phyloP scores from a whole-genome alignment of 306 rosid species.

The Dryas drummondii region DNA sequence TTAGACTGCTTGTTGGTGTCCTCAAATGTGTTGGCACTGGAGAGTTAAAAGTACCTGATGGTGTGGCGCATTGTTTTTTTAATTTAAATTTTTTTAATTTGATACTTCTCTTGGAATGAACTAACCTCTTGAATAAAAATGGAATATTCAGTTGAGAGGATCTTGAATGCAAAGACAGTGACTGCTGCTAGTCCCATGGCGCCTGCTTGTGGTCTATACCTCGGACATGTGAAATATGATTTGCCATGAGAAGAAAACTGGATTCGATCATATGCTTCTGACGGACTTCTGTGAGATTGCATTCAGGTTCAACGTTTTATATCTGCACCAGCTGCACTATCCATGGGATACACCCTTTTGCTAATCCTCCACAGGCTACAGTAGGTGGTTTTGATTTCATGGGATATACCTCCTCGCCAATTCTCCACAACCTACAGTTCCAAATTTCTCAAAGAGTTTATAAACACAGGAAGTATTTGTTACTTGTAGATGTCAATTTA shows the following conservation, averaged over 20 bases:
- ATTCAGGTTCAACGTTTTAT: background rate
- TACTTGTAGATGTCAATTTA: background rate
- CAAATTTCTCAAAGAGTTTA: background rate
- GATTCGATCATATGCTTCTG: background rate
- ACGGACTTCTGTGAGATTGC: background rate
- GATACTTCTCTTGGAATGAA: background rate
- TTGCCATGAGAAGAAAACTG: slow-evolving; percentile 32
- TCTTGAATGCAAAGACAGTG: slow-evolving; percentile 69
- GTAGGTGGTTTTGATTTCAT: background rate
- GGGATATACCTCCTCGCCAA: background rate
- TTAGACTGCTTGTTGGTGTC: slow-evolving; percentile 88
- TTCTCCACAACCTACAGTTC: background rate
- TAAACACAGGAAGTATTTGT: background rate
- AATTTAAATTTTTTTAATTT: background rate
- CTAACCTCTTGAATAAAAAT: slow-evolving; percentile 18
- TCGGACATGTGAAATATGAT: slow-evolving; percentile 80
- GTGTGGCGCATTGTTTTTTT: slow-evolving; percentile 25
- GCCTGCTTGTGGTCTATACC: slow-evolving; percentile 86
- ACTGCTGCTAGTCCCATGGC: slow-evolving; percentile 93
- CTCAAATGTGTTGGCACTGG: slow-evolving; percentile 82
- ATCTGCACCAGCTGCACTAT: background rate
- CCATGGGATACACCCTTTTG: background rate
- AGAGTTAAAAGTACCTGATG: slow-evolving; percentile 60
- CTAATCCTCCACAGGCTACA: background rate
- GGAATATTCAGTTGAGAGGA: slow-evolving; percentile 67